Evolutionary conservation across 768 basidiomycete genomes (phyloP).

Genomic region (Tricholomella constricta): DNA sequence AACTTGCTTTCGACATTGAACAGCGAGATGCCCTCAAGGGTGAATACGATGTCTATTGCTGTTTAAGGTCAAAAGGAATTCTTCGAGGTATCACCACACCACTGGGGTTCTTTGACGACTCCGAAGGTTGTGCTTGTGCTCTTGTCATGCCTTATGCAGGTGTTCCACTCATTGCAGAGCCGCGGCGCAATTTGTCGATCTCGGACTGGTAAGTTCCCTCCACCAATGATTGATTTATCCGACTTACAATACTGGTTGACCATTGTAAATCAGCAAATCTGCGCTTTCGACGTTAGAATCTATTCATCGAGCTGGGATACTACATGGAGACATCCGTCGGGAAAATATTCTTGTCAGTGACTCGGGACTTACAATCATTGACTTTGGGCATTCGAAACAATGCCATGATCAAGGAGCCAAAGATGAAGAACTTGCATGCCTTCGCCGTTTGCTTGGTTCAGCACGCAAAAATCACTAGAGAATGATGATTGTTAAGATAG

Average conservation of each 20-base stretch:
- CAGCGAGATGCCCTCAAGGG: constrained; percentile 17
- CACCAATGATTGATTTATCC: constrained; percentile 9
- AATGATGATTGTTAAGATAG: constrained; percentile 1
- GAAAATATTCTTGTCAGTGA: constrained; percentile 17
- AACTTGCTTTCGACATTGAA: constrained; percentile 17
- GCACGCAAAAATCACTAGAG: constrained; percentile 6
- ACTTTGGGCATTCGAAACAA: constrained; percentile 15
- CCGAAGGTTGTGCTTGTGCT: constrained; percentile 17
- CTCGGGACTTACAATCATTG: constrained; percentile 18
- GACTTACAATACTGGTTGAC: constrained; percentile 8
- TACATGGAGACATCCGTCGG: constrained; percentile 20
- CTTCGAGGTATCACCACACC: constrained; percentile 14
- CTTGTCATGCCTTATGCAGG: constrained; percentile 15
- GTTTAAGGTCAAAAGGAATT: constrained; percentile 17
- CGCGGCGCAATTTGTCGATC: constrained; percentile 6
- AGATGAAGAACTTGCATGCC: constrained; percentile 11
- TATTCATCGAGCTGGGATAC: constrained; percentile 20
- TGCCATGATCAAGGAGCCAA: constrained; percentile 16
- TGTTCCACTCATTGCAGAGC: constrained; percentile 6
- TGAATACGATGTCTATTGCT: constrained; percentile 18
- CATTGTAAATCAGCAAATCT: constrained; percentile 14
- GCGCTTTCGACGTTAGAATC: constrained; percentile 13
- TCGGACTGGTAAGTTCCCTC: constrained; percentile 17
- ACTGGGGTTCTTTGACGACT: constrained; percentile 19
- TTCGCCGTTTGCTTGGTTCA: constrained; percentile 11